A percentile compares a stretch with the other conserved stretches of the same genome.
Evolutionary conservation across 495 filamentous ascomycete species (phyloP).

Genomic region (Neurospora terricola): DNA sequence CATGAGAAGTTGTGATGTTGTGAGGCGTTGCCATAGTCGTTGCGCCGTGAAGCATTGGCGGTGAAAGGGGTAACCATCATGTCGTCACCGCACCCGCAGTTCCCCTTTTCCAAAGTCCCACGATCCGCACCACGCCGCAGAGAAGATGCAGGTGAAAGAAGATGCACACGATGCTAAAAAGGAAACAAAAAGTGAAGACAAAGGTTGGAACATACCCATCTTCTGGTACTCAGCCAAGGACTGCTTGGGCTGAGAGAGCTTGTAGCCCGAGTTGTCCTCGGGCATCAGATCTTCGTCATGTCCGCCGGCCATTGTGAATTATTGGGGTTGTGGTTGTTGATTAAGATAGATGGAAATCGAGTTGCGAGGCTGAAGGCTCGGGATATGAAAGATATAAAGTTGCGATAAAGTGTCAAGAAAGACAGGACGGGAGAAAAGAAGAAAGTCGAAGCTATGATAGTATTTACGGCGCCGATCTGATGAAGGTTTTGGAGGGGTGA

Average conservation of each 20-base stretch:
- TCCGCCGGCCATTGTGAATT: constrained; percentile 48
- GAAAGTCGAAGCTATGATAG: not conserved
- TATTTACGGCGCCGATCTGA: not conserved
- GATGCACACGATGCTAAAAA: not conserved
- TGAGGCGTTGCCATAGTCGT: not conserved
- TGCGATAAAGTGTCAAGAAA: constrained; percentile 6
- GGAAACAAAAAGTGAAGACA: constrained; percentile 3
- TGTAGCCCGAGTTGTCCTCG: constrained; percentile 87
- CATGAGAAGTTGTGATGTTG: not conserved
- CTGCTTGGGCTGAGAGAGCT: constrained; percentile 92
- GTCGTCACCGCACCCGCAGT: not conserved
- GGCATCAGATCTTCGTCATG: constrained; percentile 79
- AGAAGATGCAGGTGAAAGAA: not conserved
- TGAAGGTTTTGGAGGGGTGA: constrained; percentile 6
- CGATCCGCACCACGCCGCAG: not conserved
- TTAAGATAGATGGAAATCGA: not conserved
- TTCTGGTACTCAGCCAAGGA: constrained; percentile 84
- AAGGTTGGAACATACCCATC: constrained; percentile 57
- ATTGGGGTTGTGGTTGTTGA: constrained; percentile 10
- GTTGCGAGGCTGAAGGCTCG: constrained; percentile 1
- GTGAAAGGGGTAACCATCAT: not conserved
- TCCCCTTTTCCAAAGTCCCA: not conserved
- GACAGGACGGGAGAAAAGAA: not conserved
- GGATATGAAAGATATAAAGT: constrained; percentile 7
- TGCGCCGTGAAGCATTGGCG: not conserved